Evolutionary conservation across 2,329 filamentous ascomycete genomes (phyloP).

Genomic region (Plectosphaerella cucumerina): DNA sequence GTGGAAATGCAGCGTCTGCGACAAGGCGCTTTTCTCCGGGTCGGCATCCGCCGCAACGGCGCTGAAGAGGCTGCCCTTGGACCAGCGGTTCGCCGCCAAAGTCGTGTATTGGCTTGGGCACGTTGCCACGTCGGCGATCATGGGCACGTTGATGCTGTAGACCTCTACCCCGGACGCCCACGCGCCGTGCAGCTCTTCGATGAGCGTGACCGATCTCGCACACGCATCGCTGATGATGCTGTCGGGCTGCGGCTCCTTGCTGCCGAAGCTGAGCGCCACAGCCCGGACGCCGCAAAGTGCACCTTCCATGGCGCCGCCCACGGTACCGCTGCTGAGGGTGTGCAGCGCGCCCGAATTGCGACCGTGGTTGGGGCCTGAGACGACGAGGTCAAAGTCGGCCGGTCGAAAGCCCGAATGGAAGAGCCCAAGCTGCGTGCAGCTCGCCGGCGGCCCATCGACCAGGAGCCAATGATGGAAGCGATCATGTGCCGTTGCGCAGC

Average conservation of each 20-base stretch:
- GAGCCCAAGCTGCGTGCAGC: slow-evolving; percentile 55
- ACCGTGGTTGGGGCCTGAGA: slow-evolving; percentile 59
- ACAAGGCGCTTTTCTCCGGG: slow-evolving; percentile 6
- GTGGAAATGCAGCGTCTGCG: slow-evolving; percentile 7
- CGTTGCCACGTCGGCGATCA: slow-evolving; percentile 55
- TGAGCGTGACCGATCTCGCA: slow-evolving; percentile 52
- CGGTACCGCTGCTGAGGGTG: slow-evolving; percentile 52
- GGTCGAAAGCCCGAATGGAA: slow-evolving; percentile 39
- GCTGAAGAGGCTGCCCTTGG: slow-evolving; percentile 33
- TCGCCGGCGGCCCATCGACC: slow-evolving; percentile 55
- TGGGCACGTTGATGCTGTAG: slow-evolving; percentile 65
- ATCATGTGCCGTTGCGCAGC: slow-evolving; percentile 37
- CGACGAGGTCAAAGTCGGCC: slow-evolving; percentile 47
- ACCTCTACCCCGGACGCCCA: slow-evolving; percentile 57
- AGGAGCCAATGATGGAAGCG: slow-evolving; percentile 47
- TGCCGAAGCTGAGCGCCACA: slow-evolving; percentile 67
- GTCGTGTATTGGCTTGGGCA: slow-evolving; percentile 63
- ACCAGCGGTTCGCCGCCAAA: slow-evolving; percentile 68
- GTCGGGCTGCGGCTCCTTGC: slow-evolving; percentile 63
- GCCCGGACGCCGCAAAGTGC: slow-evolving; percentile 51
- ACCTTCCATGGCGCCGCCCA: slow-evolving; percentile 55
- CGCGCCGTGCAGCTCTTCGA: slow-evolving; percentile 57
- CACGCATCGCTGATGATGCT: slow-evolving; percentile 59
- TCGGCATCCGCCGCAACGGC: slow-evolving; percentile 4
- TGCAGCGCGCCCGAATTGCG: slow-evolving; percentile 56